Base-by-base conservation (phyloP, 163 green algal genomes). In the Chlorella variabilis region DNA sequence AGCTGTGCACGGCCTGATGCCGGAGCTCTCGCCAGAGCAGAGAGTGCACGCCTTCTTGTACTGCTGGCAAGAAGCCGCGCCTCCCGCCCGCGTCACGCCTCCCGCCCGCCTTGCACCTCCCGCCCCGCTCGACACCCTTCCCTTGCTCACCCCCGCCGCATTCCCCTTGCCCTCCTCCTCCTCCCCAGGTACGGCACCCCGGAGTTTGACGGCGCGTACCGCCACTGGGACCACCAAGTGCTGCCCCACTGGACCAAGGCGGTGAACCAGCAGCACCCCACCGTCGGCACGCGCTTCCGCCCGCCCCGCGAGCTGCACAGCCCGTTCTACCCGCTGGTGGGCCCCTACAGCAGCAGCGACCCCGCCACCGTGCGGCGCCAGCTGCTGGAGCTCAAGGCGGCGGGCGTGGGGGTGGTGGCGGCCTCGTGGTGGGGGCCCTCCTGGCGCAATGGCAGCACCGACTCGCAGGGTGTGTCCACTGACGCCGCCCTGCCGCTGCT, bases 191-290 rank as follows among this genome's bases (percentile, higher is more conserved):
- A 79, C 13, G 73, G 73, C 36, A 79, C 38, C 27, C 73, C 73
- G 0, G 73, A 70, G n/a, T 13, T 41, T 27, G 38, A 79, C 6
- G 73, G 54, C 20, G 36, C 11, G 2, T 79, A 34, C 23, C n/a
- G 70, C 54, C 73, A 79, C 56, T 79, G 73, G 73, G 36, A 79
- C 73, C 73, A 79, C 18, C 54, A 79, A 31, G 73, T 79, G 27
- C 73, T 79, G 27, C 73, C 73, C 4, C 73, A 79, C 73, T 79
- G 73, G 73, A 58, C 59, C 6, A 34, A 51, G 11, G n/a, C 39
- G 1, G 71, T 78, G 8, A 68, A 27, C 23, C 5, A 7, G 18
- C 71, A 54, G 71, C 21, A 67, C 51, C 71, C 51, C 11, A 33
- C 48, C 45, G 27, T 79, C 2, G 73, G 54, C 73, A 69, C 36